These are phyloP conservation scores for Hyphopichia burtonii DNA, from an alignment of 1,139 yeast species.

Conservation along the genomic window DNA sequence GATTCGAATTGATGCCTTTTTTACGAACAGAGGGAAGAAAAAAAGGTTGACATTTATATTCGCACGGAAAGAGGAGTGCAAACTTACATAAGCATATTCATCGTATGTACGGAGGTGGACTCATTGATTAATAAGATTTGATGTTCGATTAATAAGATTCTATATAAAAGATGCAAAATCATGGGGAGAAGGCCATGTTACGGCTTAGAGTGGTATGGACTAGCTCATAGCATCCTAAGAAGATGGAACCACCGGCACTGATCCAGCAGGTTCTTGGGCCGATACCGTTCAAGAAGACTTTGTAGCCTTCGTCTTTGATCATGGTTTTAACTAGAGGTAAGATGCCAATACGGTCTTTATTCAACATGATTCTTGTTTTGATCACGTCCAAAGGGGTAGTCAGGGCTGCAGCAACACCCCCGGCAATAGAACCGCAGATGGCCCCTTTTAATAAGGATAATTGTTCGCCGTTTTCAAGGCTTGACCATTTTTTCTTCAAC, in stretches of 20 bases:
- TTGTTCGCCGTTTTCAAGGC: slow-evolving; percentile 29
- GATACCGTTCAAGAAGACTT: slow-evolving; percentile 74
- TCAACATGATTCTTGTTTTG: slow-evolving; percentile 88
- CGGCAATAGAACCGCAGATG: slow-evolving; percentile 90
- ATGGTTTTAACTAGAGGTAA: slow-evolving; percentile 46
- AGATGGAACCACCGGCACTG: slow-evolving; percentile 96
- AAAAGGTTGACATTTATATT: no score
- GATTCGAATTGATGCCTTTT: no score
- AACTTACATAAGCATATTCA: no score
- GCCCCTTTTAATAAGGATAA: slow-evolving; percentile 79
- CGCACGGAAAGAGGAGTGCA: no score
- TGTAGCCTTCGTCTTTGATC: slow-evolving; percentile 61
- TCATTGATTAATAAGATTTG: no score
- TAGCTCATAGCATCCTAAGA: slow-evolving; percentile 88
- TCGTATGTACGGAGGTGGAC: no score
- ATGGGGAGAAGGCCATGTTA: neutral
- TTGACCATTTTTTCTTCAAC: slow-evolving; percentile 58
- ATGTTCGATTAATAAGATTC: no score
- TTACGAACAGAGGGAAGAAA: no score
- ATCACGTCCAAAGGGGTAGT: slow-evolving; percentile 94
- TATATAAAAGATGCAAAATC: neutral
- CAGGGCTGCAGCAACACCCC: slow-evolving; percentile 89
- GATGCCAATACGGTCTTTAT: slow-evolving; percentile 49
- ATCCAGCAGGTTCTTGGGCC: slow-evolving; percentile 98
- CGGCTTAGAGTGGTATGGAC: slow-evolving; percentile 37